These are phyloP conservation scores for Bipolaris cookei DNA, from an alignment of 2,329 filamentous ascomycete genomes.

Conservation along the genomic window DNA sequence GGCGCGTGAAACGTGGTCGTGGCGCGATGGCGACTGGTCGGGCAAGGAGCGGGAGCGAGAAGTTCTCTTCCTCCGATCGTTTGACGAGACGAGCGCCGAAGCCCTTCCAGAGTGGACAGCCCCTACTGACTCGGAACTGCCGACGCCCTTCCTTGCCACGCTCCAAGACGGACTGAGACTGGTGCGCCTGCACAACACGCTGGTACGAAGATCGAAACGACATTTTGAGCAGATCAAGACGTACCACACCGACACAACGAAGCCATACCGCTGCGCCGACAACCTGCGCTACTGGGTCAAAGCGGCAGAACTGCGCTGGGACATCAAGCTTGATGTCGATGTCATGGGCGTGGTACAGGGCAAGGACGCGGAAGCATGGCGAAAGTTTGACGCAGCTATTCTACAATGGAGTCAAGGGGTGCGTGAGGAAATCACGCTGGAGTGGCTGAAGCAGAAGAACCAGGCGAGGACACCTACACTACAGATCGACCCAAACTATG, in stretches of 20 bases:
- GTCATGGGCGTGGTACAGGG: constrained; percentile 86
- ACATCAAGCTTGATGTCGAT: constrained; percentile 81
- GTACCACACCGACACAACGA: constrained; percentile 90
- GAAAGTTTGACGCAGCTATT: constrained; percentile 81
- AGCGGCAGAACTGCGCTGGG: constrained; percentile 92
- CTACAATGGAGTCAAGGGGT: constrained; percentile 83
- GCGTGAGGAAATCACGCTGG: constrained; percentile 79
- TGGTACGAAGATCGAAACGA: constrained; percentile 81
- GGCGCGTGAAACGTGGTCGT: constrained; percentile 77
- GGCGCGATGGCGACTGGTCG: constrained; percentile 75
- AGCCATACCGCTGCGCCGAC: constrained; percentile 91
- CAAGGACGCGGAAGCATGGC: constrained; percentile 72
- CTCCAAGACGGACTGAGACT: constrained; percentile 82
- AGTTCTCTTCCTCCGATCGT: constrained; percentile 78
- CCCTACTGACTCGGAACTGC: constrained; percentile 62
- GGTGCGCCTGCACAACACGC: constrained; percentile 86
- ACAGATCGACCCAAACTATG: constrained; percentile 47
- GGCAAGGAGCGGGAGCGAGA: constrained; percentile 81
- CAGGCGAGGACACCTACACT: constrained; percentile 48
- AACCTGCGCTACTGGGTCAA: constrained; percentile 97
- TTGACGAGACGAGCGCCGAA: constrained; percentile 63
- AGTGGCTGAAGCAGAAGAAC: constrained; percentile 62
- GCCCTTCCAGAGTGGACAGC: constrained; percentile 71
- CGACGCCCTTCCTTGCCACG: constrained; percentile 74
- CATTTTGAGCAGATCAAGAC: constrained; percentile 88